Evolutionary conservation across 495 filamentous ascomycete species (phyloP), one percentile per base, ranked within the genome.

Genomic region (Staphylotrichum tortipilum): DNA sequence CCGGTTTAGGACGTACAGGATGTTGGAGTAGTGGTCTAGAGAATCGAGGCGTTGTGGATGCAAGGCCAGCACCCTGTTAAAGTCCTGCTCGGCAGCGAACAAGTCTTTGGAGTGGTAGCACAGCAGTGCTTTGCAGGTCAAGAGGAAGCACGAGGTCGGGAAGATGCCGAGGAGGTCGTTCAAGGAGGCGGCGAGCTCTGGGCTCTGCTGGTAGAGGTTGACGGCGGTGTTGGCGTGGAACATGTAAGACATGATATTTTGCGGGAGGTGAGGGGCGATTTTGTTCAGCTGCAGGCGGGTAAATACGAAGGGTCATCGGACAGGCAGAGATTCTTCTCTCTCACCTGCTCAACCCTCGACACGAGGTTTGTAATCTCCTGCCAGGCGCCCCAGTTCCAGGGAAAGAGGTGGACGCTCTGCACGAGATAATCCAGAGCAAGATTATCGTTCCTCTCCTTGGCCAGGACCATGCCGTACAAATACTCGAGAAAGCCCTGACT

Each of bases 341-440:
- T 58, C 66, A 95, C 87, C 61, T 95, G 89, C 67, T 94, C 87
- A n/a, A 83, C 66, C 30, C 75, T 76, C 46, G 79, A 82, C 21
- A 81, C 80, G 17, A 95, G 68, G 17, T 94, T 75, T 15, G 81
- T 82, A 48, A 99, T 73, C 66, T 97, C 94, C 21, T 89, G 74
- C 94, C 94, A 99, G 22, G 88, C 86, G 1, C 89, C 89, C 94
- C 94, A 99, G 65, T 97, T 94, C 72, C 86, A 94, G 3, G 90
- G 85, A 59, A 85, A 89, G 38, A 84, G 67, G 60, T 90, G 85
- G 7, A 95, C 85, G 60, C 89, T 95, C 53, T 78, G 75, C 31
- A 95, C 73, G 5, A 97, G 72, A 76, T 86, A 95, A 44, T 81
- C 78, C 62, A 86, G 80, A 8, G 92, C 92, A 40, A 83, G 73